Evolutionary conservation across 345 rosid species (phyloP).

Genomic region (Geranium brycei): DNA sequence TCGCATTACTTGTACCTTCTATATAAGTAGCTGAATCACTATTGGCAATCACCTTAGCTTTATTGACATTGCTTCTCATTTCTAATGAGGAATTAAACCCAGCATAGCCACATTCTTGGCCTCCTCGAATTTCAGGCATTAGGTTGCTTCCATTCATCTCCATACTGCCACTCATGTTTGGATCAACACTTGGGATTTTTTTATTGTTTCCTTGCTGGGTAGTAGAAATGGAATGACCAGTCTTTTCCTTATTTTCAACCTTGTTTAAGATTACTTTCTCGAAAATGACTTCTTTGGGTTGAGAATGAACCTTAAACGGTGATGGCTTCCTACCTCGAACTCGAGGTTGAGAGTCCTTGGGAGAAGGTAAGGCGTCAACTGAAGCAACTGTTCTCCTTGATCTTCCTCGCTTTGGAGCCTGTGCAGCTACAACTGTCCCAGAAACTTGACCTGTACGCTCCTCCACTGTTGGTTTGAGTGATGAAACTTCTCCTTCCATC

Average conservation of each 20-base stretch:
- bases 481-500: slow-evolving; percentile 27
- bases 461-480: slow-evolving; percentile 13
- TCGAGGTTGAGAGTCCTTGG: slow-evolving; percentile 14
- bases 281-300: slow-evolving; percentile 10
- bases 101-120: slow-evolving; percentile 3
- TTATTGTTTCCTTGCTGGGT: slow-evolving; percentile 9
- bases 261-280: slow-evolving; percentile 18
- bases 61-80: slow-evolving; percentile 4
- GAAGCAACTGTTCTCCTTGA: slow-evolving; percentile 20
- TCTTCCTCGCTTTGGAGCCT: slow-evolving; percentile 24
- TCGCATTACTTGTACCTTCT: slow-evolving; percentile 7
- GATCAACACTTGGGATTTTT: slow-evolving; percentile 10
- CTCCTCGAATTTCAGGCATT: slow-evolving; percentile 10
- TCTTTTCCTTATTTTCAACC: slow-evolving; percentile 14
- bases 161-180: slow-evolving; percentile 3
- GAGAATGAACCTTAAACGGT: slow-evolving; percentile 11
- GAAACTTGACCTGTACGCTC: slow-evolving; percentile 6
- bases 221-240: slow-evolving; percentile 7
- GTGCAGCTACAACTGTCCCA: slow-evolving; percentile 11
- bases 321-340: slow-evolving; percentile 17
- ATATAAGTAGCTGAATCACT: slow-evolving; percentile 4
- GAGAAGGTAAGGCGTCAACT: slow-evolving; percentile 14
- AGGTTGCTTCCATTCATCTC: slow-evolving; percentile 8
- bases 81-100: slow-evolving; percentile 9
- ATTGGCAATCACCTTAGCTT: slow-evolving; percentile 6